These are phyloP conservation scores for Lepidium africanum DNA, from an alignment of 345 rosid genomes.

Conservation along the genomic window DNA sequence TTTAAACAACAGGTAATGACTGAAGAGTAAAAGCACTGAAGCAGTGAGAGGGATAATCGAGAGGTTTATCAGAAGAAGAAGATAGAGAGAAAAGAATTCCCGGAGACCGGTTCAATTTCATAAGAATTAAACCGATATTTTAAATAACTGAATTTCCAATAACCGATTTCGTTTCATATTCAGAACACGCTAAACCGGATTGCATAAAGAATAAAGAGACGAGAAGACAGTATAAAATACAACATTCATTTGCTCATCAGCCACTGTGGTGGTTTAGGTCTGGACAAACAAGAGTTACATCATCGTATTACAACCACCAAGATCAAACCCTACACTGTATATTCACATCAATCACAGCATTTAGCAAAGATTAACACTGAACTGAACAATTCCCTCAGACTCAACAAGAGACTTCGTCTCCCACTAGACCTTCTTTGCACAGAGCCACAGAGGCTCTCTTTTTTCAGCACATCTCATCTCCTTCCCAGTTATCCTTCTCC, in stretches of 20 bases:
- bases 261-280: not conserved
- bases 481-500: slow-evolving; percentile 83
- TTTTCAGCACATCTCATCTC: slow-evolving; percentile 57
- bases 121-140: not conserved
- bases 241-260: not conserved
- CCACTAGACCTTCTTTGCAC: not conserved
- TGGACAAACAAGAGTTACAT: not conserved
- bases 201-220: not conserved
- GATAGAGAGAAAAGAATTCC: slow-evolving; percentile 1
- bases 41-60: not conserved
- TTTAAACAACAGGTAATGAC: not conserved
- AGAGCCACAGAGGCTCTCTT: not conserved
- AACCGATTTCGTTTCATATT: slow-evolving; percentile 2
- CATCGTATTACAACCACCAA: not conserved
- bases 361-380: not conserved
- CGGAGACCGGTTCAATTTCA: slow-evolving; percentile 3
- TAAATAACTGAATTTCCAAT: not conserved
- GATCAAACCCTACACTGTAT: not conserved
- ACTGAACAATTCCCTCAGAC: not conserved
- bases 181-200: not conserved
- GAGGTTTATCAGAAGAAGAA: slow-evolving; percentile 16
- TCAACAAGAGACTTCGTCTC: not conserved
- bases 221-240: not conserved
- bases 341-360: not conserved
- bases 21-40: slow-evolving; percentile 1